Conservation (phyloP, 1,139 yeast species). For the Meyerozyma athensensis region DNA sequence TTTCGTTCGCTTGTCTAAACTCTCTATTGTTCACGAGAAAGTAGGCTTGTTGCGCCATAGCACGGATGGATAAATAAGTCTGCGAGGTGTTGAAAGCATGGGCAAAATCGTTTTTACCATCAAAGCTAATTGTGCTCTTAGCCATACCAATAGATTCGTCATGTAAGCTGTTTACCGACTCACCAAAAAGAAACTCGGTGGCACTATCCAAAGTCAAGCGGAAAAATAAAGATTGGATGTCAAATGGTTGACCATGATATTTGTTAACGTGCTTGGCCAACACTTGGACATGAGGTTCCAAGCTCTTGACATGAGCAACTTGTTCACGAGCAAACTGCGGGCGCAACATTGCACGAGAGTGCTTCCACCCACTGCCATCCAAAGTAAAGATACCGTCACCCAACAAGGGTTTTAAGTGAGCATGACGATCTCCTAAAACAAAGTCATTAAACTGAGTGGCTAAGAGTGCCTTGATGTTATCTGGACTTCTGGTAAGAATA, state of each 20-base stretch:
- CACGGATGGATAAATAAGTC: slow-evolving; percentile 8
- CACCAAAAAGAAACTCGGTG: slow-evolving; percentile 12
- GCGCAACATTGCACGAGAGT: slow-evolving; percentile 13
- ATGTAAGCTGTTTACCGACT: slow-evolving; percentile 6
- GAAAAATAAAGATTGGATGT: slow-evolving; percentile 11
- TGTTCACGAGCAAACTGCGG: slow-evolving; percentile 14
- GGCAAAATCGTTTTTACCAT: slow-evolving; percentile 8
- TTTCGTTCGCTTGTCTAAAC: slow-evolving; percentile 7
- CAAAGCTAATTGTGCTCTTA: slow-evolving; percentile 7
- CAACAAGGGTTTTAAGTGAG: slow-evolving; percentile 11
- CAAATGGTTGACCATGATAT: slow-evolving; percentile 9
- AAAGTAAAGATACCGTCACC: slow-evolving; percentile 15
- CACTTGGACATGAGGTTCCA: slow-evolving; percentile 13
- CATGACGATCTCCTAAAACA: slow-evolving; percentile 12
- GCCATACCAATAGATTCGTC: slow-evolving; percentile 8
- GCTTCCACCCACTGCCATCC: slow-evolving; percentile 14
- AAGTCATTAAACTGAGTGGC: slow-evolving; percentile 15
- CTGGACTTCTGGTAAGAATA: slow-evolving; percentile 12
- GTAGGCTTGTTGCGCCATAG: slow-evolving; percentile 9
- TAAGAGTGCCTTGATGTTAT: slow-evolving; percentile 12
- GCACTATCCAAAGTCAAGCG: slow-evolving; percentile 12
- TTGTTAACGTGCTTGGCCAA: slow-evolving; percentile 8
- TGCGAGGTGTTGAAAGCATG: slow-evolving; percentile 9
- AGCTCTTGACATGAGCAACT: slow-evolving; percentile 12
- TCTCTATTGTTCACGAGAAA: slow-evolving; percentile 8